These are phyloP conservation scores for Chamaecrista fasciculata DNA, from an alignment of 306 rosid genomes.

Conservation along the genomic window DNA sequence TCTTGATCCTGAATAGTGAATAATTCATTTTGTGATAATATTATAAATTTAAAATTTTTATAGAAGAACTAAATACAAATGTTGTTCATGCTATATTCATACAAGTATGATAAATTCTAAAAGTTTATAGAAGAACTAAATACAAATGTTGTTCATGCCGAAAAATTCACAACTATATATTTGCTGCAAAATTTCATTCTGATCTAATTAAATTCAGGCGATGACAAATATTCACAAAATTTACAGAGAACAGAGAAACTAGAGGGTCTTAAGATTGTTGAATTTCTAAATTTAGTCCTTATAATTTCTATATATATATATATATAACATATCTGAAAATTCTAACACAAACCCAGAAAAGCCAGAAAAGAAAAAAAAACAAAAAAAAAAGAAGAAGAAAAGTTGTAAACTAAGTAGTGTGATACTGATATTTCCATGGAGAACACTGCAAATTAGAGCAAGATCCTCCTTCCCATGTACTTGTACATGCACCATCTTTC, in stretches of 20 bases:
- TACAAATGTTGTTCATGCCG: too few relatives aligned
- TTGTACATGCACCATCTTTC: constrained; percentile 41
- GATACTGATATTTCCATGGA: constrained; percentile 47
- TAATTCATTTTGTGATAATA: too few relatives aligned
- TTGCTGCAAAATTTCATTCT: not conserved
- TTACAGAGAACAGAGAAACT: not conserved
- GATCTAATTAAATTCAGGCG: not conserved
- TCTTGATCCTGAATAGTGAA: too few relatives aligned
- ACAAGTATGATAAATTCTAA: too few relatives aligned
- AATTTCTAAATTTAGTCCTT: not conserved
- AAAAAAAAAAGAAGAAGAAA: not conserved
- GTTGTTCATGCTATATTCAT: too few relatives aligned
- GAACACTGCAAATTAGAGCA: constrained; percentile 48
- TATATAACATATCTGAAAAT: not conserved
- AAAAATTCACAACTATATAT: not conserved
- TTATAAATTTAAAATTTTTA: too few relatives aligned
- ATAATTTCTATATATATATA: not conserved
- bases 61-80: too few relatives aligned
- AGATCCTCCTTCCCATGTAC: constrained; percentile 43
- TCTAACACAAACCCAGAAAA: not conserved
- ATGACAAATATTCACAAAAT: constrained; percentile 22
- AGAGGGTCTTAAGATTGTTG: not conserved
- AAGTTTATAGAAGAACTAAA: too few relatives aligned
- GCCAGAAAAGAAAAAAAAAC: not conserved
- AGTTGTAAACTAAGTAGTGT: not conserved